These are phyloP conservation scores for Venturia asperata DNA, from an alignment of 2,329 filamentous ascomycete species.

Conservation along the genomic window DNA sequence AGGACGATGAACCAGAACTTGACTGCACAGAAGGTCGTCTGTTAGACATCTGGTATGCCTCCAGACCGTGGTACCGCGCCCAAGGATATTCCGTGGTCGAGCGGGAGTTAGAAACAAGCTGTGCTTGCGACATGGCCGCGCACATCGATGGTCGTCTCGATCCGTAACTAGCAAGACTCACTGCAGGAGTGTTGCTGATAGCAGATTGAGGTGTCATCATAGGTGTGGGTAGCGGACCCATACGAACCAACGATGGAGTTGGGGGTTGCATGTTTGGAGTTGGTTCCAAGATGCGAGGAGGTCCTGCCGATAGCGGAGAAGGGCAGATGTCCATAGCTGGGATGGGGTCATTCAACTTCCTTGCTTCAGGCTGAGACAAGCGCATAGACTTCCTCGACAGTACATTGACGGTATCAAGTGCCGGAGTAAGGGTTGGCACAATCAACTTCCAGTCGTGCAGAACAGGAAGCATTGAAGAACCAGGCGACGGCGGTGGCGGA, in stretches of 20 bases:
- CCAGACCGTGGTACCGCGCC: slow-evolving; percentile 29
- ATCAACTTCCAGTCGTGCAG: slow-evolving; percentile 41
- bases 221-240: slow-evolving; percentile 54
- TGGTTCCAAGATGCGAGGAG: slow-evolving; percentile 46
- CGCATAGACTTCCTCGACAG: slow-evolving; percentile 28
- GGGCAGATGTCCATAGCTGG: neutral
- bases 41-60: slow-evolving; percentile 41
- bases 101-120: slow-evolving; percentile 48
- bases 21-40: slow-evolving; percentile 43
- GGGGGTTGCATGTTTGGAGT: slow-evolving; percentile 43
- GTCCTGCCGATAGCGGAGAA: slow-evolving; percentile 28
- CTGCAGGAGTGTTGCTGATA: slow-evolving; percentile 53
- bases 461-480: slow-evolving; percentile 34
- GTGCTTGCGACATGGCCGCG: slow-evolving; percentile 51
- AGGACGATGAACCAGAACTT: slow-evolving; percentile 48
- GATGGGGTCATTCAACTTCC: neutral
- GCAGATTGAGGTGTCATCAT: slow-evolving; percentile 52
- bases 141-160: slow-evolving; percentile 51
- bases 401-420: slow-evolving; percentile 44
- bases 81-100: slow-evolving; percentile 28
- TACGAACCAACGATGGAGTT: slow-evolving; percentile 49
- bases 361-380: slow-evolving; percentile 3
- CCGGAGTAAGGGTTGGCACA: slow-evolving; percentile 50
- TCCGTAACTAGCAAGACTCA: slow-evolving; percentile 45
- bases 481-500: slow-evolving; percentile 32